Percentiles rank a stretch among this genome's conserved stretches.
phyloP scores from a whole-genome alignment of 2,329 filamentous ascomycete genomes.

The Pyrenophora seminiperda region DNA sequence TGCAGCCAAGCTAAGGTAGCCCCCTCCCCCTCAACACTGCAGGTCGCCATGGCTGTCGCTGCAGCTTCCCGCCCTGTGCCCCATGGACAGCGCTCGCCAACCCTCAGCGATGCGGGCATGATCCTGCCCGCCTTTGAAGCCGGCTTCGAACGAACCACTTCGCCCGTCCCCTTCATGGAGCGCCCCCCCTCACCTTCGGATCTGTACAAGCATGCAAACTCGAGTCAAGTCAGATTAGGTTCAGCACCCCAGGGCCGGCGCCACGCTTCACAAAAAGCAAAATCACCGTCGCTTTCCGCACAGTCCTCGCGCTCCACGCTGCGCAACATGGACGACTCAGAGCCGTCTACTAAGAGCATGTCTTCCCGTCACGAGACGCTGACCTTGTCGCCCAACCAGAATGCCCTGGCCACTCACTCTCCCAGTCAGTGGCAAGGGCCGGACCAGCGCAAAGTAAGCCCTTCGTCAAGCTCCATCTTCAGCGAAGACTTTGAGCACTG shows the following conservation, averaged over 20 bases:
- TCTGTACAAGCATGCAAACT: conserved; percentile 32
- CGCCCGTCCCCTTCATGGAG: conserved; percentile 56
- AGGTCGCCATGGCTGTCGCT: conserved; percentile 29
- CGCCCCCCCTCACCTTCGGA: conserved; percentile 51
- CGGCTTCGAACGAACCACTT: conserved; percentile 51
- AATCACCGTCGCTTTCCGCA: conserved; percentile 40
- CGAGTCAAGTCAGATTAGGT: conserved; percentile 36
- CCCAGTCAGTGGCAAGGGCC: conserved; percentile 24
- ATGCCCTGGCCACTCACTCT: conserved; percentile 23
- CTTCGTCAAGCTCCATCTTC: conserved; percentile 49
- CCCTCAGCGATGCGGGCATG: conserved; percentile 92
- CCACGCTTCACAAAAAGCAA: conserved; percentile 35
- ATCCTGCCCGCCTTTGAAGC: conserved; percentile 70
- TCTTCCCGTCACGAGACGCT: conserved; percentile 29
- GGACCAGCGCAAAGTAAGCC: conserved; percentile 39
- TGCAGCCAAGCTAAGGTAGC: conserved; percentile 30
- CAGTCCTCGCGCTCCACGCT: conserved; percentile 45
- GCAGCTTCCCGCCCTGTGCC: conserved; percentile 24
- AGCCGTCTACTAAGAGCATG: conserved; percentile 19
- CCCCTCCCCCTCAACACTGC: conserved; percentile 16
- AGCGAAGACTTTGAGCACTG: conserved; percentile 54
- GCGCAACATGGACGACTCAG: conserved; percentile 38
- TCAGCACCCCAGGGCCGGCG: conserved; percentile 39
- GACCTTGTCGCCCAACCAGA: conserved; percentile 44
- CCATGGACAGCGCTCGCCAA: conserved; percentile 65